Percentiles rank a stretch among this genome's conserved stretches.
Evolutionary conservation across 2,329 filamentous ascomycete species (phyloP).

Genomic region (Fusarium guadeloupense): DNA sequence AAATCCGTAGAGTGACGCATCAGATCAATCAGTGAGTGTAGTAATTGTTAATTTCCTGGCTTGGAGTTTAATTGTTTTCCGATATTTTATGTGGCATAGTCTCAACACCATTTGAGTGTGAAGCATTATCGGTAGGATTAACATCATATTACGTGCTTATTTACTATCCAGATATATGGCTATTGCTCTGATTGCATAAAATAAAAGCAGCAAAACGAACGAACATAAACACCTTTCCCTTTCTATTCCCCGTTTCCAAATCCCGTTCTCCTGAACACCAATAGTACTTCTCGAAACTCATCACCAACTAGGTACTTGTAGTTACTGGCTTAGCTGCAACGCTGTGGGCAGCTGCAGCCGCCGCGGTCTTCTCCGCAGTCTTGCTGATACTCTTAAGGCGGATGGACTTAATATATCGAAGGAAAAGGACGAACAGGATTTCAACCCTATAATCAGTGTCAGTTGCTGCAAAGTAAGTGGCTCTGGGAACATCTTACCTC

Average conservation of each 20-base stretch:
- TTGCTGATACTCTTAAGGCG: slow-evolving; percentile 75
- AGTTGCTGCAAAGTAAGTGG: slow-evolving; percentile 5
- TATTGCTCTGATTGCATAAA: slow-evolving; percentile 14
- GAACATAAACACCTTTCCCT: slow-evolving; percentile 31
- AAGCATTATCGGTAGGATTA: neutral
- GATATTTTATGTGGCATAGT: neutral
- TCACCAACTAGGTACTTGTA: slow-evolving; percentile 25
- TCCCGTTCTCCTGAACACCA: slow-evolving; percentile 25
- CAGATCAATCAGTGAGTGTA: neutral
- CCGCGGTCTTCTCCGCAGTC: slow-evolving; percentile 69
- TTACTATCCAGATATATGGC: slow-evolving; percentile 10
- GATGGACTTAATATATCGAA: slow-evolving; percentile 80
- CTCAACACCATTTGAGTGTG: neutral
- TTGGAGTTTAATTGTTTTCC: neutral
- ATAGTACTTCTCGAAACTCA: slow-evolving; percentile 3
- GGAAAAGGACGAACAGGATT: slow-evolving; percentile 83
- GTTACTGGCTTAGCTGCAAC: slow-evolving; percentile 44
- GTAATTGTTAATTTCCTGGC: neutral
- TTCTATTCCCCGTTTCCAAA: slow-evolving; percentile 26
- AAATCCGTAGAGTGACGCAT: too few species aligned
- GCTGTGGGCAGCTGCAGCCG: slow-evolving; percentile 57
- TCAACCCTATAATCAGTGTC: slow-evolving; percentile 71
- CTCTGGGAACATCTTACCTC: slow-evolving; percentile 69
- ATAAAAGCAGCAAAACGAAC: slow-evolving; percentile 8
- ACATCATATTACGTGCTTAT: neutral